phyloP scores from a whole-genome alignment of 495 filamentous ascomycete genomes.

The Bacidia rubella region DNA sequence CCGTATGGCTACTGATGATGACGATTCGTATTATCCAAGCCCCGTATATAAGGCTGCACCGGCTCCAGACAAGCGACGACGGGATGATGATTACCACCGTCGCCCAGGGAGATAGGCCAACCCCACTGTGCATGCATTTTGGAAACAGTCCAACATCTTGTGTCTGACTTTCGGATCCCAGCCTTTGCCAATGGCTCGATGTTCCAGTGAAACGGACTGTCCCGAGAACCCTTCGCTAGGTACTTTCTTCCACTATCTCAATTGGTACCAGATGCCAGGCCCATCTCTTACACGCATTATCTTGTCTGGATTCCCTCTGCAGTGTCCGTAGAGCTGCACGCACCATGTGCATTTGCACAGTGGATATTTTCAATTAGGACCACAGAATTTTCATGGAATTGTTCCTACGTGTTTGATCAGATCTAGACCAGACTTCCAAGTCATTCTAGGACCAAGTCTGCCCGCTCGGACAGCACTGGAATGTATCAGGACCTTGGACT shows the following conservation, averaged over 20 bases:
- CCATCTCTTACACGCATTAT: not conserved
- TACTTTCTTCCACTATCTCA: not conserved
- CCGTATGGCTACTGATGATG: not conserved
- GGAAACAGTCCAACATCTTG: not conserved
- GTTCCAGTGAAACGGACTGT: too few species aligned
- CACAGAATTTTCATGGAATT: too few species aligned
- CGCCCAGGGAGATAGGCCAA: not conserved
- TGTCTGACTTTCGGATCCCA: not conserved
- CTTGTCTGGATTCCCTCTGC: too few species aligned
- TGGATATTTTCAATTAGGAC: too few species aligned
- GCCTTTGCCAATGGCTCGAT: not conserved
- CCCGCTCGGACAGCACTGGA: too few species aligned
- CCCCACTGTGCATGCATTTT: not conserved
- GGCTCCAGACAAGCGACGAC: not conserved
- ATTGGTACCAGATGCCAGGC: not conserved
- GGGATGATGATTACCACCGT: conserved; percentile 2
- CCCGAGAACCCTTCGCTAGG: not conserved
- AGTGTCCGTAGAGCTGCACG: too few species aligned
- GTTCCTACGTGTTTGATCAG: too few species aligned
- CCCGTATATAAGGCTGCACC: not conserved
- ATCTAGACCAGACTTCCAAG: too few species aligned
- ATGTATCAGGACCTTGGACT: too few species aligned
- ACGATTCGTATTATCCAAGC: not conserved
- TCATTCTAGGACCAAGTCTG: too few species aligned
- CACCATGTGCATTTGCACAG: too few species aligned